phyloP scores from a whole-genome alignment of 805 yeast genomes.

The Kregervanrija fluxuum region DNA sequence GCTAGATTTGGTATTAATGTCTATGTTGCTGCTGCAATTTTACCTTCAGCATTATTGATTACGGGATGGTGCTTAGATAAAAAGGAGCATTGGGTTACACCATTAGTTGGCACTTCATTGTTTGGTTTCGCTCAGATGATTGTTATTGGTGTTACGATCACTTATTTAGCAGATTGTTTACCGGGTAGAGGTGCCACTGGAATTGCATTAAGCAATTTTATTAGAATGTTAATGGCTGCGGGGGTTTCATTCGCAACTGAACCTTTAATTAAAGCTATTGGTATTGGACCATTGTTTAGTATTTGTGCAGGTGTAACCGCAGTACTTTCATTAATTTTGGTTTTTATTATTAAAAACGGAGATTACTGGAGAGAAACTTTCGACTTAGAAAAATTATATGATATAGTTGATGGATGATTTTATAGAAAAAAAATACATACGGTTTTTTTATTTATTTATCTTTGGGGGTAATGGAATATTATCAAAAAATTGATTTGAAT shows the following conservation, averaged over 20 bases:
- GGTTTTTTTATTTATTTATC: background rate
- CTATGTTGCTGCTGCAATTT: slow-evolving; percentile 51
- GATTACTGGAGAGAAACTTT: slow-evolving; percentile 56
- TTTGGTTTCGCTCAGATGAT: slow-evolving; percentile 83
- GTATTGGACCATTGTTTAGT: slow-evolving; percentile 62
- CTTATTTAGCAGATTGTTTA: slow-evolving; percentile 74
- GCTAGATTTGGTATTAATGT: slow-evolving; percentile 73
- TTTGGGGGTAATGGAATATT: slow-evolving; percentile 5
- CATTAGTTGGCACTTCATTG: slow-evolving; percentile 72
- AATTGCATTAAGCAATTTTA: slow-evolving; percentile 71
- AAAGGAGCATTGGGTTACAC: slow-evolving; percentile 67
- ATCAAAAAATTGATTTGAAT: background rate
- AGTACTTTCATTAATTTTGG: slow-evolving; percentile 34
- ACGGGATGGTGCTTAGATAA: slow-evolving; percentile 78
- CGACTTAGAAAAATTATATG: slow-evolving; percentile 52
- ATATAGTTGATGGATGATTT: slow-evolving; percentile 29
- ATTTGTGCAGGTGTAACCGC: slow-evolving; percentile 56
- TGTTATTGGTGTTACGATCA: slow-evolving; percentile 71
- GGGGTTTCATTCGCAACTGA: slow-evolving; percentile 68
- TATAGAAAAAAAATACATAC: background rate
- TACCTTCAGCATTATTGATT: slow-evolving; percentile 60
- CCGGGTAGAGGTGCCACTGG: slow-evolving; percentile 91
- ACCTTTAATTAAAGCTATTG: slow-evolving; percentile 61
- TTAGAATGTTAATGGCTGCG: slow-evolving; percentile 70
- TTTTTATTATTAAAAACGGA: slow-evolving; percentile 47